Evolutionary conservation across 2,329 filamentous ascomycete species (phyloP), one percentile per base, ranked within the genome.

Genomic region (Trichophyton mentagrophytes): DNA sequence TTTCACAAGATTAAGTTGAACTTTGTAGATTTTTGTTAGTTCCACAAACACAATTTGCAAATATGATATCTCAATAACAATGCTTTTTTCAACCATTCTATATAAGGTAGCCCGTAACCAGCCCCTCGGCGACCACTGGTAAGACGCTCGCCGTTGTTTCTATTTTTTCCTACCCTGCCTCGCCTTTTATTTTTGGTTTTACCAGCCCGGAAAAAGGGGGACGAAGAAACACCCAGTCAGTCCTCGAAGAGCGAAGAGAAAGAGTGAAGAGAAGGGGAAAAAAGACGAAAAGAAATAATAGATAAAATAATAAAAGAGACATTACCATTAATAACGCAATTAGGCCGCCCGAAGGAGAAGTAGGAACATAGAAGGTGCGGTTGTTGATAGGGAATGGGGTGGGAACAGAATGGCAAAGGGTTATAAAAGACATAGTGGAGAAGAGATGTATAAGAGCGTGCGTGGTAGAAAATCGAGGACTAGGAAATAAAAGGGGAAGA

Each of bases 311-410:
- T 40, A 57, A 25, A 57, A 44, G 27, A 57, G 40, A 57, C 55
- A 57, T 57, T 57, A 57, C 55, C 40, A 57, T 57, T 57, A 57
- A 57, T 40, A 17, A 13, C 42, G 55, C 55, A 56, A 42, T 44
- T 57, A 44, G 15, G 36, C 33, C 20, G 15, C 36, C 55, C 36
- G 40, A 36, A 56, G 46, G 25, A 27, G n/a, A 55, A 36, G 40
- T 42, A 57, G 22, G 13, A 57, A 42, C 33, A 44, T 25, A 40
- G 42, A 11, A 25, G 40, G 22, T 8, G 22, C 15, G 11, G 20
- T 57, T 20, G 36, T 40, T 25, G 27, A 22, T 11, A n/a, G 36
- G 33, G 9, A 38, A 38, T 38, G 3, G 33, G 9, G 17, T 17
- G 17, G 33, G 33, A 30, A 38, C 13, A 13, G 33, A 38, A 38